Conservation (phyloP, 1,139 yeast species). For the Ashbya aceris region DNA sequence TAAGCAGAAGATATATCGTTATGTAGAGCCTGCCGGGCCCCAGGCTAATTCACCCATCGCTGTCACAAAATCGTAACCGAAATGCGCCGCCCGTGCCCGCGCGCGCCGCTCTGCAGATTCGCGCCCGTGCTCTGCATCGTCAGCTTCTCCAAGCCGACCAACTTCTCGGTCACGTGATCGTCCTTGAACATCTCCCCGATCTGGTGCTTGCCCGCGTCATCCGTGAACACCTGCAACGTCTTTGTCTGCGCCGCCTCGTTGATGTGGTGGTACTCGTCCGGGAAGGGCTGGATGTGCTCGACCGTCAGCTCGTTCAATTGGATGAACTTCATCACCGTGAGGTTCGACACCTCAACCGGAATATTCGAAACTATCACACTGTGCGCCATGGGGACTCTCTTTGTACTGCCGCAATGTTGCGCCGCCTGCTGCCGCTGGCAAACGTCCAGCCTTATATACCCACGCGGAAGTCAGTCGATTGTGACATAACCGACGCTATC, state of each 20-base stretch:
- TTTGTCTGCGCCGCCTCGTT: slow-evolving; percentile 15
- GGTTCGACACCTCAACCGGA: slow-evolving; percentile 44
- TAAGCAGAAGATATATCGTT: neutral
- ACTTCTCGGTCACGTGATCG: slow-evolving; percentile 7
- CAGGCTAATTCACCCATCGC: too few species aligned
- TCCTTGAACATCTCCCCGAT: neutral
- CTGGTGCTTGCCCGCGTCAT: slow-evolving; percentile 6
- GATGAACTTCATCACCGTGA: slow-evolving; percentile 50
- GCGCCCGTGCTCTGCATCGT: neutral
- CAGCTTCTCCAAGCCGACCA: slow-evolving; percentile 9
- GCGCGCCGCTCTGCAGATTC: neutral
- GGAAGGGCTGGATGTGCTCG: slow-evolving; percentile 17
- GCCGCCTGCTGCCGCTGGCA: too few species aligned
- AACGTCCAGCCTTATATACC: too few species aligned
- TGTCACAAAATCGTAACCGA: slow-evolving; percentile 8
- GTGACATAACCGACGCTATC: too few species aligned
- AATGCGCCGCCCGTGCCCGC: slow-evolving; percentile 6
- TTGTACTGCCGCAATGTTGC: too few species aligned
- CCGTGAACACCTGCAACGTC: slow-evolving; percentile 13
- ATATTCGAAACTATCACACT: slow-evolving; percentile 53
- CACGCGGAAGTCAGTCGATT: too few species aligned
- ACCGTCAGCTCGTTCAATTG: slow-evolving; percentile 9
- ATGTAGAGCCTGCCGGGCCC: neutral
- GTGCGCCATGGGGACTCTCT: slow-evolving; percentile 8
- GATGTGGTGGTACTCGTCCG: slow-evolving; percentile 17